Evolutionary conservation across 1,284 basidiomycete species (phyloP), one percentile per base, ranked within the genome.

Genomic region (Ganoderma sinense): DNA sequence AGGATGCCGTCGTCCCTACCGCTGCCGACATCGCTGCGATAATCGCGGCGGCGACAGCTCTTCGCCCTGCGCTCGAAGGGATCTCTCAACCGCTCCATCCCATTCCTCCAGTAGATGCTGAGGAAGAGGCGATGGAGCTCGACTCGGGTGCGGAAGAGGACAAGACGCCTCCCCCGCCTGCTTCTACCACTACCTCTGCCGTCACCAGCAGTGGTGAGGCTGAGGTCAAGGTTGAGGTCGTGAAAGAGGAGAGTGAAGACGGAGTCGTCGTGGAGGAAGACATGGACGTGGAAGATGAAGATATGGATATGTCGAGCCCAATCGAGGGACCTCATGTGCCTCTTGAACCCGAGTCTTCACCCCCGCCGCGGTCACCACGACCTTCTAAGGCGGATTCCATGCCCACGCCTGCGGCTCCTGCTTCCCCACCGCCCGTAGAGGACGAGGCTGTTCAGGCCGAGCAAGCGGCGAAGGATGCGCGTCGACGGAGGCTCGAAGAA

Each of bases 121-220:
- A 63, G 64, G 75, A 74, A 51, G 73, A 73, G 39, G 73, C 71
- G 59, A 75, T 75, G 75, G 73, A 74, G 10, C 65, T 74, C 7
- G 75, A 71, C 20, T 75, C 75, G 1, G 73, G 73, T 4, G 69
- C 68, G 36, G 75, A 71, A 20, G 62, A 45, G 41, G 36, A 45
- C 31, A 43, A 39, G 31, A 13, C 39, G 20, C 6, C 40, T 60
- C 36, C 56, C 1, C 33, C 64, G 13, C 2, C 40, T 40, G 4
- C 43, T 16, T 7, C 4, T 13, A 26, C 23, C 13, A 8, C 48
- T 51, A 10, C 45, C 10, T 3, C 40, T 40, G 23, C 26, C 20
- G 31, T 13, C 39, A 4, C 60, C 14, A 8, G 45, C 26, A 23
- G 16, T 41, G n/a, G 39, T 40, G 23, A 61, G 39, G 59, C 14